These are phyloP conservation scores for Kwoniella shandongensis DNA, from an alignment of 768 basidiomycete species.

Conservation along the genomic window DNA sequence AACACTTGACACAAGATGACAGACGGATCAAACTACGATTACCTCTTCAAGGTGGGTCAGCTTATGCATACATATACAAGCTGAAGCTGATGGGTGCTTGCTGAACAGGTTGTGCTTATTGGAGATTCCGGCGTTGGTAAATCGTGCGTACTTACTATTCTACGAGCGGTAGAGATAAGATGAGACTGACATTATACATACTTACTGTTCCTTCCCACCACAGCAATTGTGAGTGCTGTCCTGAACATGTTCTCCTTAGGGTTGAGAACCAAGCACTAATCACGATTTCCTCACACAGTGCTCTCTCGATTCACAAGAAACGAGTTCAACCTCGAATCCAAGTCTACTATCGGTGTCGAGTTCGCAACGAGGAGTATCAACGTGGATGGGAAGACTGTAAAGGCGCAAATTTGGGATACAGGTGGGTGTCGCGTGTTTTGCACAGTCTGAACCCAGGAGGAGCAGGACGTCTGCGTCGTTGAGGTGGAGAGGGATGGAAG, in stretches of 20 bases:
- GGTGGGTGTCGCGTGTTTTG: slow-evolving; percentile 60
- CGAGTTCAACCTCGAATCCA: slow-evolving; percentile 98
- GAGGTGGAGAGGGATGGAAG: background rate
- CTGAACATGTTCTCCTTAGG: too few relatives aligned
- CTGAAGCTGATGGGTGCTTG: background rate
- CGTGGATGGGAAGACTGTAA: slow-evolving; percentile 95
- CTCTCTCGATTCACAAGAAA: slow-evolving; percentile 99
- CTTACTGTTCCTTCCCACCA: background rate
- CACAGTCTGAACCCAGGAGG: background rate
- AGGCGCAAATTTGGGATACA: slow-evolving; percentile 99
- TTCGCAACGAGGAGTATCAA: slow-evolving; percentile 94
- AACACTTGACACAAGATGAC: slow-evolving; percentile 60
- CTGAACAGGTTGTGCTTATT: slow-evolving; percentile 85
- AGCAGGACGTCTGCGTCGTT: background rate
- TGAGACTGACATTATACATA: background rate
- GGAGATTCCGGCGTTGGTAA: slow-evolving; percentile 99
- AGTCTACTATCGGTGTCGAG: slow-evolving; percentile 99
- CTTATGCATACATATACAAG: background rate
- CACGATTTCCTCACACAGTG: slow-evolving; percentile 60
- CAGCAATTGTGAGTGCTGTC: slow-evolving; percentile 65
- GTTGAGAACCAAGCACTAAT: background rate
- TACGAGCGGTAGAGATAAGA: background rate
- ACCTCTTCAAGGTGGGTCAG: slow-evolving; percentile 85
- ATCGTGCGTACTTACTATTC: too few relatives aligned
- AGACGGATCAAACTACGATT: slow-evolving; percentile 95